phyloP scores from a whole-genome alignment of 768 basidiomycete genomes.

The Leccinum fibrillosum region DNA sequence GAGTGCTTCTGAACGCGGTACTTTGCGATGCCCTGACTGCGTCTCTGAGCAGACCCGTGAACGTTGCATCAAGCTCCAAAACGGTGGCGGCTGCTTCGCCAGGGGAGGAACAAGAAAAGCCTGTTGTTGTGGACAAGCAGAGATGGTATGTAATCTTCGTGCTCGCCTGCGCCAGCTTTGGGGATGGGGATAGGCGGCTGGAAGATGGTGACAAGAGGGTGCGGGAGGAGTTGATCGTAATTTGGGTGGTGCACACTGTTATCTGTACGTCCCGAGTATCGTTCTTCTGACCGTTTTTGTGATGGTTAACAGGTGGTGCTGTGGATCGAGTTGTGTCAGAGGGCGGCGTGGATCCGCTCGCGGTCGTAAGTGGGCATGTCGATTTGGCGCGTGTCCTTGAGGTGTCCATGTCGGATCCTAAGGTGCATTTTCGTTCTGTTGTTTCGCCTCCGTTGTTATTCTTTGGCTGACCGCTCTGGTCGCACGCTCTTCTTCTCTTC shows the following conservation, averaged over 20 bases:
- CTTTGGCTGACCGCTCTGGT: background rate
- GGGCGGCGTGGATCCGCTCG: constrained; percentile 64
- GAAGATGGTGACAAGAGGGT: constrained; percentile 23
- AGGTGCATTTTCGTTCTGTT: constrained; percentile 34
- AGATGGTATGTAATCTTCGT: constrained; percentile 51
- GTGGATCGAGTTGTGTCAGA: constrained; percentile 85
- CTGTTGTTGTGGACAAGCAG: constrained; percentile 45
- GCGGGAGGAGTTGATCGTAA: constrained; percentile 46
- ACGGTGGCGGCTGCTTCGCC: constrained; percentile 9
- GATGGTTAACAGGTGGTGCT: constrained; percentile 14
- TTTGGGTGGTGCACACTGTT: constrained; percentile 65
- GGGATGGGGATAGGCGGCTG: constrained; percentile 29
- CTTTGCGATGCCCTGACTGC: constrained; percentile 57
- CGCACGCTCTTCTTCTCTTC: too few species aligned
- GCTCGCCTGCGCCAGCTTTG: constrained; percentile 47
- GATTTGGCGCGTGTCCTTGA: constrained; percentile 49
- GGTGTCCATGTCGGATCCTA: constrained; percentile 42
- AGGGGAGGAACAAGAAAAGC: constrained; percentile 37
- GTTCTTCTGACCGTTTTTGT: background rate
- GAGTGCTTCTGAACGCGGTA: constrained; percentile 44
- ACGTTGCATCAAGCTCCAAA: constrained; percentile 12
- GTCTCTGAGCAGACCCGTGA: constrained; percentile 41
- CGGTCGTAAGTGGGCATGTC: constrained; percentile 49
- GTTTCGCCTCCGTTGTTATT: background rate
- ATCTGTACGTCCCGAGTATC: constrained; percentile 42